Evolutionary conservation across 768 basidiomycete species (phyloP), one percentile per base, ranked within the genome.

Genomic region (Auriscalpium orientale): DNA sequence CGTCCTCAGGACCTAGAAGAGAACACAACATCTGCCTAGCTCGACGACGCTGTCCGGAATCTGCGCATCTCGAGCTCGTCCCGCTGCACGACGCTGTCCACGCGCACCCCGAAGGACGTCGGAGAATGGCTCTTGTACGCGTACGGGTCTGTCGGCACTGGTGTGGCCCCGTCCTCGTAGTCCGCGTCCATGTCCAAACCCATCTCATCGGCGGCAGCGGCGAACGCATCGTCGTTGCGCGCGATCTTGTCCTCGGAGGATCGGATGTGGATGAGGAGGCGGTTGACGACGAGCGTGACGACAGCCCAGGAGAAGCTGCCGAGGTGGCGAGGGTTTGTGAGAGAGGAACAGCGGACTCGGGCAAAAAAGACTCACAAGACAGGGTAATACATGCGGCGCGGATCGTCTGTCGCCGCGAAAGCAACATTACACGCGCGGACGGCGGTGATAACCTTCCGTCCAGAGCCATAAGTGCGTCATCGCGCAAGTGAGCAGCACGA

Each of bases 281-380:
- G 56, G 53, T 53, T 52, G 18, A 38, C 49, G 13, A n/a, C 35
- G 16, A 59, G 3, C 3, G 52, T 20, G 4, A 21, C 9, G 8
- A 53, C 3, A 22, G 55, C 51, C 58, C 55, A 59, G 33, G 18
- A 9, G 43, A 56, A 59, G 35, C 58, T 59, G 22, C 34, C 11
- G 34, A 21, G 28, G 33, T 28, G 16, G 34, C 13, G 20, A 22
- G 8, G 40, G 2, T 28, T 2, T 28, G 28, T 28, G 28, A 28
- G 7, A 2, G 28, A 28, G 28, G 4, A 4, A 28, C 28, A 7
- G 22, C 28, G 12, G 8, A 16, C 44, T 12, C 15, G 10, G 28
- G 34, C n/a, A 28, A n/a, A 4, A 15, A 16, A 18, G 10, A 49
- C 58, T 28, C 52, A 56, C 58, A 46, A 59, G 33, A 46, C 3